phyloP scores from a whole-genome alignment of 768 basidiomycete species.

The Boletus sp. region DNA sequence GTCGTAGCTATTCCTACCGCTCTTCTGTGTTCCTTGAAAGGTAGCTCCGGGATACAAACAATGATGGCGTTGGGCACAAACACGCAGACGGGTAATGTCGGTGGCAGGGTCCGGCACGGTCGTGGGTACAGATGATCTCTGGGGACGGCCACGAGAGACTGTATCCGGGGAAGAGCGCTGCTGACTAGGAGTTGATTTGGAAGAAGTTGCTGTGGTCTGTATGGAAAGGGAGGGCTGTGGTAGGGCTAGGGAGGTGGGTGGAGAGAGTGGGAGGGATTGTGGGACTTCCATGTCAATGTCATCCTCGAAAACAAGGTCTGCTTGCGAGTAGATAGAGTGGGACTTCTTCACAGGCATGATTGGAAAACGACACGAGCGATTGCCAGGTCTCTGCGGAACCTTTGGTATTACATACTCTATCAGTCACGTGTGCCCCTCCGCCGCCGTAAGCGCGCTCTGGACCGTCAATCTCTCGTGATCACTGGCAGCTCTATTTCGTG shows the following conservation, averaged over 20 bases:
- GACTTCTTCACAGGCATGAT: slow-evolving; percentile 26
- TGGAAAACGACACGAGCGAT: slow-evolving; percentile 14
- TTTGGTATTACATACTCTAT: slow-evolving; percentile 3
- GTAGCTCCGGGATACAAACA: slow-evolving; percentile 86
- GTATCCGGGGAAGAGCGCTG: slow-evolving; percentile 21
- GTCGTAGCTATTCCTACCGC: slow-evolving; percentile 91
- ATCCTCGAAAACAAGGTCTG: slow-evolving; percentile 33
- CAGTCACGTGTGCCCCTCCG: slow-evolving; percentile 15
- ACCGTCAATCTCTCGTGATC: too few species aligned
- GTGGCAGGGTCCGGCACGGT: slow-evolving; percentile 51
- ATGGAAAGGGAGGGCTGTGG: slow-evolving; percentile 15
- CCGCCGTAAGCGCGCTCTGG: background rate
- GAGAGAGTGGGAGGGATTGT: background rate
- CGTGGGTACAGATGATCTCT: slow-evolving; percentile 5
- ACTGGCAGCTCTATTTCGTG: too few species aligned
- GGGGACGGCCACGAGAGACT: slow-evolving; percentile 8
- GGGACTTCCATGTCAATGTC: slow-evolving; percentile 35
- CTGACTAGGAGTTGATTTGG: slow-evolving; percentile 10
- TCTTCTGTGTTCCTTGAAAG: slow-evolving; percentile 92
- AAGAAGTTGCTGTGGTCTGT: slow-evolving; percentile 11
- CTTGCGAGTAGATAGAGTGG: slow-evolving; percentile 15
- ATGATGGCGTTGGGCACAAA: slow-evolving; percentile 68
- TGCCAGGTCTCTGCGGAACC: slow-evolving; percentile 14
- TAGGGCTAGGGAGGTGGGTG: background rate
- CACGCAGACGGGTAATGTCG: slow-evolving; percentile 77